A percentile compares a stretch with the other conserved stretches of the same genome.
Conservation (phyloP, 179 eudicot species). For the Beta macrorhiza region DNA sequence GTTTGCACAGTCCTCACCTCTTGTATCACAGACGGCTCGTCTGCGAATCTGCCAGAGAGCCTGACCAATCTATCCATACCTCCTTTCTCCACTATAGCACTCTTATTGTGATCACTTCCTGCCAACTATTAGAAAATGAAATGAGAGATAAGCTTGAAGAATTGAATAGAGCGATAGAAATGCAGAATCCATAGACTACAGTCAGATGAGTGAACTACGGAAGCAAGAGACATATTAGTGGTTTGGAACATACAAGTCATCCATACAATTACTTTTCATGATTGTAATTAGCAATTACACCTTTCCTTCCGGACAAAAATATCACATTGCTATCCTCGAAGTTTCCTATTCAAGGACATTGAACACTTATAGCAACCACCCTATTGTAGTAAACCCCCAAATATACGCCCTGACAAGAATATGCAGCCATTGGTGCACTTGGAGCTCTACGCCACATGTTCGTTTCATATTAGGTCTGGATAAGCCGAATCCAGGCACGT, state of each 20-base stretch:
- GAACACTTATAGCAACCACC: background rate
- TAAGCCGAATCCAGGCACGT: background rate
- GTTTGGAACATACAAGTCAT: background rate
- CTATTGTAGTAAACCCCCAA: background rate
- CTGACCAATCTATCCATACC: constrained; percentile 78
- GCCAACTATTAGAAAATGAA: constrained; percentile 61
- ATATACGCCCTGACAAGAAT: background rate
- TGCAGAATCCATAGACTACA: constrained; percentile 9
- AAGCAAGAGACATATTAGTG: background rate
- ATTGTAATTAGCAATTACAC: background rate
- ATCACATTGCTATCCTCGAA: too few relatives aligned
- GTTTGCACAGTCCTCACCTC: constrained; percentile 53
- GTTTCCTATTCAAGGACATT: too few relatives aligned
- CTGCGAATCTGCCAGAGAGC: constrained; percentile 64
- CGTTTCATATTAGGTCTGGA: background rate
- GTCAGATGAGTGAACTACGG: background rate
- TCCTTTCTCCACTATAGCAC: constrained; percentile 69
- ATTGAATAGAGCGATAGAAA: constrained; percentile 1
- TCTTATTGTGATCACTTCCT: constrained; percentile 90
- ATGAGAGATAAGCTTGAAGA: background rate
- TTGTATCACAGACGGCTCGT: constrained; percentile 84
- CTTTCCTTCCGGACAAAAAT: background rate
- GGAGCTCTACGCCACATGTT: background rate
- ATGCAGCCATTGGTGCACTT: background rate
- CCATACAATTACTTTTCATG: background rate